These are phyloP conservation scores for Fusarium proliferatum DNA, from an alignment of 2,329 filamentous ascomycete genomes.

Conservation along the genomic window DNA sequence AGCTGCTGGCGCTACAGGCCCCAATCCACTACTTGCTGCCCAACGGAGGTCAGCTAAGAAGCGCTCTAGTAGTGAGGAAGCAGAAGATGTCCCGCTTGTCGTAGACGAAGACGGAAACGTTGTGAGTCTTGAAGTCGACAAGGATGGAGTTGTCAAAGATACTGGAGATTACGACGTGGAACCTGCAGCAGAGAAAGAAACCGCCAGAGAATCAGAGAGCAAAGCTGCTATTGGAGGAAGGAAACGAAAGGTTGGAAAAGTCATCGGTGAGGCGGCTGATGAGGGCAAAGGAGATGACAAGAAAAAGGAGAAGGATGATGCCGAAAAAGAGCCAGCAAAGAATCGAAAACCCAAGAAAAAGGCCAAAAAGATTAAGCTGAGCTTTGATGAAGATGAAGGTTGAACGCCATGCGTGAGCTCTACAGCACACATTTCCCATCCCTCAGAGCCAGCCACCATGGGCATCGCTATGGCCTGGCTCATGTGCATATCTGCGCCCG, in stretches of 20 bases:
- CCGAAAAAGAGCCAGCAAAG: conserved; percentile 45
- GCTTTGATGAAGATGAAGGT: conserved; percentile 71
- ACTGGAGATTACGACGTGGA: conserved; percentile 37
- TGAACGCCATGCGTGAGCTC: conserved; percentile 37
- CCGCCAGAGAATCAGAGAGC: conserved; percentile 45
- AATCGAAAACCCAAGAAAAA: conserved; percentile 61
- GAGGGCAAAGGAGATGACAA: conserved; percentile 27
- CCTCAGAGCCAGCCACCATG: background rate
- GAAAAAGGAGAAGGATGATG: conserved; percentile 13
- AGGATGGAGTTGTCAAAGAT: conserved; percentile 57
- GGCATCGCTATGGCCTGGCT: background rate
- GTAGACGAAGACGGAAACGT: conserved; percentile 79
- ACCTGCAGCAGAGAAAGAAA: conserved; percentile 47
- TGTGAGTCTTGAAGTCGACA: conserved; percentile 60
- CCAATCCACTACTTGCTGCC: conserved; percentile 64
- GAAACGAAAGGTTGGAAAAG: conserved; percentile 64
- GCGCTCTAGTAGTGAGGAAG: conserved; percentile 73
- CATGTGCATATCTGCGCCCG: background rate
- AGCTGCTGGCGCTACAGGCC: conserved; percentile 59
- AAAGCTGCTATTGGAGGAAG: conserved; percentile 52
- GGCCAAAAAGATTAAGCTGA: conserved; percentile 74
- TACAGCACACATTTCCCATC: background rate
- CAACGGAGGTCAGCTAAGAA: conserved; percentile 63
- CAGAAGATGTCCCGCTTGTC: conserved; percentile 80
- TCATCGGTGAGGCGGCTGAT: conserved; percentile 40